These are phyloP conservation scores for Calocera cornea DNA, from an alignment of 768 basidiomycete genomes.

Conservation along the genomic window DNA sequence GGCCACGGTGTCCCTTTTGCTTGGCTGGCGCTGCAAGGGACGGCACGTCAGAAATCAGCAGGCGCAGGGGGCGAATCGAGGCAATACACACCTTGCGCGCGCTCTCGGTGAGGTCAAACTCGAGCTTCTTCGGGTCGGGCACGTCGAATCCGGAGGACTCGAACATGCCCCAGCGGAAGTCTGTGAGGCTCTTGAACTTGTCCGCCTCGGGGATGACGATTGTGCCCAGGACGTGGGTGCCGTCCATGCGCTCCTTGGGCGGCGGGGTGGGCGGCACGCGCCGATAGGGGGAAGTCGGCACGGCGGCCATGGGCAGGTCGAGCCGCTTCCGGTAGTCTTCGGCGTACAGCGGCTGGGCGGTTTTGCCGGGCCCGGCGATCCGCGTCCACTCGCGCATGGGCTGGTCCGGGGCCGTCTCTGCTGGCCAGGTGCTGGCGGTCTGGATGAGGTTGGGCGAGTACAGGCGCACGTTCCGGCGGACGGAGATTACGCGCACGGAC, in stretches of 20 bases:
- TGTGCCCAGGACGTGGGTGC: conserved; percentile 21
- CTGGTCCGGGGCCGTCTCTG: conserved; percentile 33
- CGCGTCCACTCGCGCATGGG: conserved; percentile 49
- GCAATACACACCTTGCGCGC: conserved; percentile 46
- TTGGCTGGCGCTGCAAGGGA: conserved; percentile 5
- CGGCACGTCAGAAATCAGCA: not conserved
- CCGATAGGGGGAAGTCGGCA: conserved; percentile 29
- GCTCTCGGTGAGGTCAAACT: conserved; percentile 86
- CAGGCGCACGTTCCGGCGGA: conserved; percentile 70
- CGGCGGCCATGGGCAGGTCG: conserved; percentile 46
- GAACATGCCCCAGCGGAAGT: conserved; percentile 86
- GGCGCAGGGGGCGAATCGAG: not conserved
- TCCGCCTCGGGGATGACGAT: conserved; percentile 37
- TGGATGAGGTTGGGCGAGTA: conserved; percentile 78
- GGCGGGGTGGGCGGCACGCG: not conserved
- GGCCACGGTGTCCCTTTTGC: conserved; percentile 70
- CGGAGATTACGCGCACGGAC: conserved; percentile 61
- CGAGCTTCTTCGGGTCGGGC: conserved; percentile 52
- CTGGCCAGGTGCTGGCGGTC: conserved; percentile 40
- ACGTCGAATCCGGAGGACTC: conserved; percentile 66
- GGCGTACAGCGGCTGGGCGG: conserved; percentile 50
- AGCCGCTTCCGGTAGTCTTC: conserved; percentile 66
- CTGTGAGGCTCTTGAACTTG: conserved; percentile 65
- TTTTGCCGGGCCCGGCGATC: conserved; percentile 40
- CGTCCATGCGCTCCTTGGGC: not conserved